Base-by-base conservation (phyloP, 345 rosid species). In the Gossypium herbaceum region DNA sequence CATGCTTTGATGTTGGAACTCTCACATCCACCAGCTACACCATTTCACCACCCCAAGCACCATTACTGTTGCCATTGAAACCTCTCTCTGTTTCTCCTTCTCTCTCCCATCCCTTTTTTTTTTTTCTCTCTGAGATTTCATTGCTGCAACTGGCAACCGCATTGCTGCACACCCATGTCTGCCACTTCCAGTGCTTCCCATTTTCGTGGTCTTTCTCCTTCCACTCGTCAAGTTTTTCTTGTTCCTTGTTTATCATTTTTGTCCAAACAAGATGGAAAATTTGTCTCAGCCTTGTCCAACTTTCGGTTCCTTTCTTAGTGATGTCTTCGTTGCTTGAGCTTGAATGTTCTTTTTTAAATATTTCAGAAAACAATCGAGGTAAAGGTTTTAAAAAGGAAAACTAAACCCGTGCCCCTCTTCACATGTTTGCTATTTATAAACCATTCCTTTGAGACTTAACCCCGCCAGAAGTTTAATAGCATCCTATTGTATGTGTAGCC, bases 161-260 rank as follows among this genome's bases (percentile, higher is more conserved):
- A 85, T 85, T 79, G 73, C 85, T 41, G 77, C 75, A 81, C 54
- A 79, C 78, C 76, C 85, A 54, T 88, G 98, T 89, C 90, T 84
- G 83, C 95, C 97, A 90, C 92, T 88, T 78, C 65, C 80, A 45
- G 68, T 81, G 79, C 77, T 65, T 19, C 54, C 73, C 68, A 77
- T 74, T n/a, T 78, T 77, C 17, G 9, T 43, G 12, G 76, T 78
- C 61, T 69, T 74, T 56, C 78, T 20, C 75, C 77, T 29, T 10
- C 64, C 48, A 77, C 51, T 51, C 51, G 73, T 78, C 82, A 73
- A 34, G 60, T 63, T 64, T 64, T 22, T 66, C 77, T 60, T 25
- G 75, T 72, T 72, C 75, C 70, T 73, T 64, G 68, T 56, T 80
- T 78, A 43, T 84, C 80, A 76, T 83, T 79, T 66, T 74, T 84